Conservation (phyloP, 805 yeast genomes). For the Suhomyces prunicola region DNA sequence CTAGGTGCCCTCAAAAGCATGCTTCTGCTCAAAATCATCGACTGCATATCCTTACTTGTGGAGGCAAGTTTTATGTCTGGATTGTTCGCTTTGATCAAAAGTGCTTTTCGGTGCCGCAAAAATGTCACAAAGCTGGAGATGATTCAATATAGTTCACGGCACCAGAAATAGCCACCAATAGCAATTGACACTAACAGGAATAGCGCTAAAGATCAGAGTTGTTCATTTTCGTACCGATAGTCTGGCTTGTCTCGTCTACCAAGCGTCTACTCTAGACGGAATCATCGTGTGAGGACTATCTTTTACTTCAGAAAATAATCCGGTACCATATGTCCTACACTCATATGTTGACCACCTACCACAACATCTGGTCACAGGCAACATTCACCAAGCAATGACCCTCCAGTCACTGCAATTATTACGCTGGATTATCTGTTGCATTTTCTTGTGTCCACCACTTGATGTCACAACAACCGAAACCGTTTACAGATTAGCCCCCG, state of each 20-base stretch:
- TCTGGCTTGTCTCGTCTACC: not conserved
- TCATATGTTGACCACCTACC: not conserved
- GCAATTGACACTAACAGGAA: not conserved
- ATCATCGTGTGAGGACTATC: not conserved
- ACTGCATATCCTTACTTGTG: not conserved
- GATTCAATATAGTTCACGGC: not conserved
- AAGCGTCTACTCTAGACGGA: not conserved
- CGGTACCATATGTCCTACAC: not conserved
- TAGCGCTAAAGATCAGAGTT: not conserved
- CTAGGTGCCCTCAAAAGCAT: not conserved
- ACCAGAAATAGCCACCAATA: not conserved
- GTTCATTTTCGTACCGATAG: not conserved
- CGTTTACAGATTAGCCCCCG: conserved; percentile 42
- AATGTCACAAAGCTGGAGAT: not conserved
- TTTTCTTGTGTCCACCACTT: not conserved
- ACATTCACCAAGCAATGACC: too few species aligned
- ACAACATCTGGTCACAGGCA: not conserved
- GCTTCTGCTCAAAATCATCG: not conserved
- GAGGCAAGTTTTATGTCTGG: not conserved
- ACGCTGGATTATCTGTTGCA: too few species aligned
- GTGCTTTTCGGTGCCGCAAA: not conserved
- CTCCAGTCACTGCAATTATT: not conserved
- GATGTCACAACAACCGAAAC: too few species aligned
- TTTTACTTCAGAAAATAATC: too few species aligned
- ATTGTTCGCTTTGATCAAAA: not conserved